Percentiles rank a stretch among this genome's conserved stretches.
Conservation (phyloP, 306 rosid genomes). For the Casuarina cunninghamiana region DNA sequence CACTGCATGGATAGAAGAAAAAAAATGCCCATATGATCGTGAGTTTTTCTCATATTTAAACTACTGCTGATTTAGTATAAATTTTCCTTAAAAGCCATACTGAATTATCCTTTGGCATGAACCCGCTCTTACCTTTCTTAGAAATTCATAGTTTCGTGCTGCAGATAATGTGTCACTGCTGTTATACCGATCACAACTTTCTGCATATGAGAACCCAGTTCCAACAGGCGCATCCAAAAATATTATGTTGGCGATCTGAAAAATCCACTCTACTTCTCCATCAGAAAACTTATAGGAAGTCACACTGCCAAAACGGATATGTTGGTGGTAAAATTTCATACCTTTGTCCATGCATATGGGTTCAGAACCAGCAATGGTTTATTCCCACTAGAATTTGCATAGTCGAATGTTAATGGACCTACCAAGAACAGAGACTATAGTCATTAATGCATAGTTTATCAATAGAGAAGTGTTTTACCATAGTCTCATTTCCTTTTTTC, state of each 20-base stretch:
- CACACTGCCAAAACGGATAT: too few relatives aligned
- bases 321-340: neutral
- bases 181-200: conserved; percentile 15
- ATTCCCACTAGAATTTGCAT: conserved; percentile 22
- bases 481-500: too few relatives aligned
- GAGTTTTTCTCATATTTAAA: too few relatives aligned
- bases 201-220: conserved; percentile 45
- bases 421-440: neutral
- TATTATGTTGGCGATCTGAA: conserved; percentile 37
- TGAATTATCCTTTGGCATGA: too few relatives aligned
- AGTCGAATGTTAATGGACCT: conserved; percentile 45
- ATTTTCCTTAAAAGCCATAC: neutral
- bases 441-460: neutral
- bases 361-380: conserved; percentile 40
- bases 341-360: conserved; percentile 45
- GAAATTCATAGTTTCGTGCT: conserved; percentile 31
- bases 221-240: conserved; percentile 52
- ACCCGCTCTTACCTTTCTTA: conserved; percentile 36
- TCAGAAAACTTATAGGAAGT: neutral
- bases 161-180: conserved; percentile 29
- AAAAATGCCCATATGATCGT: too few relatives aligned
- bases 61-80: too few relatives aligned
- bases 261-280: neutral
- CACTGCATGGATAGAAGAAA: conserved; percentile 39
- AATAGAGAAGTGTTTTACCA: too few relatives aligned